Evolutionary conservation across 1,284 basidiomycete genomes (phyloP), one percentile per base, ranked within the genome.

Genomic region (Sporisorium sorghi): DNA sequence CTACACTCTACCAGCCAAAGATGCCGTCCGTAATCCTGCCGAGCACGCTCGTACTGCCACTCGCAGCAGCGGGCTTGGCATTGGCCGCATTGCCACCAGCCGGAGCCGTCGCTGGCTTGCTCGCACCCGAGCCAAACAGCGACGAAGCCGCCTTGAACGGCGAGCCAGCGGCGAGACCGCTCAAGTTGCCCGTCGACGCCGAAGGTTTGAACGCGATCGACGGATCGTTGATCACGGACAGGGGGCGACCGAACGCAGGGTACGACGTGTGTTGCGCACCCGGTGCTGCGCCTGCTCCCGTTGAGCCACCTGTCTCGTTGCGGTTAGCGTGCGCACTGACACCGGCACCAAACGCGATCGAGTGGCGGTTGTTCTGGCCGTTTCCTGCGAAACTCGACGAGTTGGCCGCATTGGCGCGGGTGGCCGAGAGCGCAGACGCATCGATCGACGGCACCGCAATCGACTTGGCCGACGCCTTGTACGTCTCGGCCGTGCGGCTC

Each of bases 1-100:
- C 5, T 49, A 32, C 61, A 80, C 78, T 49, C 40, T 64, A 80
- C 78, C 78, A 80, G 21, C 78, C 78, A 63, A 80, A 80, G 40
- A 80, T 73, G 28, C 77, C 74, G n/a, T 80, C 78, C 2, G 78
- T 76, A 39, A 80, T 64, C 33, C 74, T 66, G 24, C 77, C 74
- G 7, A 78, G 52, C 58, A 76, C 48, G 46, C 67, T 61, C 11
- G 61, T 60, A 32, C 53, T 56, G 39, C 44, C 40, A 30, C 21
- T 47, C 8, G 51, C 9, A 14, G 56, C 55, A 24, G n/a, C n/a
- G n/a, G 57, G 43, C 52, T 64, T 58, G 28, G 57, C 33, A 33
- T 60, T 62, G 19, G n/a, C n/a, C 6, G 44, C 28, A 10, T 15
- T 15, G 1, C 52, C 50, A 26, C 35, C 33, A 9, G 57, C 44